Evolutionary conservation across 768 basidiomycete species (phyloP), one percentile per base, ranked within the genome.

Genomic region (Rhizopogon rudus): DNA sequence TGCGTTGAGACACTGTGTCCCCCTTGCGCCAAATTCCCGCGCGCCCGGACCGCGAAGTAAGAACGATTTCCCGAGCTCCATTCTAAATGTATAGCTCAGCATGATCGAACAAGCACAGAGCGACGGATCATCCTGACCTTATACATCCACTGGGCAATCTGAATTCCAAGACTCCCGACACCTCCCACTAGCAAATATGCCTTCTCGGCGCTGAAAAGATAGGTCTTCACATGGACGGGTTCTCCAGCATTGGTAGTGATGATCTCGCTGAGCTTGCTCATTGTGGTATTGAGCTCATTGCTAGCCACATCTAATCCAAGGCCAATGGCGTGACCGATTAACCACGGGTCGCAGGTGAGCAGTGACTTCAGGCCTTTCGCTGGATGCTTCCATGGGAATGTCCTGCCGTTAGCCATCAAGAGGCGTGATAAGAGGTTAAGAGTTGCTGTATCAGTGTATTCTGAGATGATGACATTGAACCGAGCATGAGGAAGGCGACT

Each of bases 91-190:
- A 16, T 22, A 13, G 7, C 2, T 44, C 13, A 44, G 43, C 14
- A 28, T 14, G 43, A 14, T 28, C 14, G 25, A 44, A 6, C 31
- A 9, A 31, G 8, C 31, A 2, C 31, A 31, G 14, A 8, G 43
- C 6, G 16, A 44, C 25, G 25, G 14, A 14, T 7, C 2, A 16
- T 44, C 0, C 43, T 16, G 7, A 44, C 43, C 25, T 44, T 44
- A 25, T 44, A 64, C 71, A 72, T 73, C 71, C 71, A 72, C 28
- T 68, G 61, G 5, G 70, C 61, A 14, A 72, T 65, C 20, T 63
- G 62, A 22, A 66, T 54, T 44, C 65, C 65, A 46, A 66, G 54
- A 20, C 60, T 62, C 42, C 65, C 61, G 41, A 56, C 54, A 40
- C 65, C 65, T 28, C 65, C 65, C 31, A 66, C 55, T 13, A 66